Conservation (phyloP, 2,329 filamentous ascomycete genomes). For the Aspergillus brunneoviolaceus region DNA sequence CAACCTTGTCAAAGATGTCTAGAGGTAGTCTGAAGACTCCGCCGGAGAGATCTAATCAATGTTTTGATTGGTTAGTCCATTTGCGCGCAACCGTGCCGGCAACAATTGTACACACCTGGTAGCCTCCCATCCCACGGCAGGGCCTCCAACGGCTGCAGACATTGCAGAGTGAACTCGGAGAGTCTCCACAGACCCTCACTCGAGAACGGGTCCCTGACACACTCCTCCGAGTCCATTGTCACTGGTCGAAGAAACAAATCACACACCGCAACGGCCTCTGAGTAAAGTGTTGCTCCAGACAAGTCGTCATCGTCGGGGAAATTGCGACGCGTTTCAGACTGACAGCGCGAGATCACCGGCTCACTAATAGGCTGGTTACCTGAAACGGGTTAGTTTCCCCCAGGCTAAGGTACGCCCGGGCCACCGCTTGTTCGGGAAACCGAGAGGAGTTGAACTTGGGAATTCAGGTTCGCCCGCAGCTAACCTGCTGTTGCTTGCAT, state of each 20-base stretch:
- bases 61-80: neutral
- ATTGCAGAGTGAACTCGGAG: conserved; percentile 39
- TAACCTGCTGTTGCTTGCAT: neutral
- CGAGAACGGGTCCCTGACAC: conserved; percentile 34
- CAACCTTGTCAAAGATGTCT: conserved; percentile 23
- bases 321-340: conserved; percentile 19
- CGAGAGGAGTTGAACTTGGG: conserved; percentile 1
- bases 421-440: conserved; percentile 31
- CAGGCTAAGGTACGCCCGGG: conserved; percentile 19
- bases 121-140: conserved; percentile 37
- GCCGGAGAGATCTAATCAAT: conserved; percentile 24
- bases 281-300: neutral
- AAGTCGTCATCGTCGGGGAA: conserved; percentile 12
- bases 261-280: neutral
- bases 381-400: conserved; percentile 14
- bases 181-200: conserved; percentile 39
- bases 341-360: conserved; percentile 22
- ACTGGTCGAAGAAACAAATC: neutral
- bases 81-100: neutral
- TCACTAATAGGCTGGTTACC: conserved; percentile 13
- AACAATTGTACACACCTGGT: conserved; percentile 28
- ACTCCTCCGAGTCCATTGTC: conserved; percentile 29
- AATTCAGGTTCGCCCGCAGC: neutral
- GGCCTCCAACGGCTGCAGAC: conserved; percentile 37
- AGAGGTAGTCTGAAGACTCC: conserved; percentile 26